These are phyloP conservation scores for Globisporangium sylvaticum DNA, from an alignment of 352 stramenopile genomes.

Conservation along the genomic window DNA sequence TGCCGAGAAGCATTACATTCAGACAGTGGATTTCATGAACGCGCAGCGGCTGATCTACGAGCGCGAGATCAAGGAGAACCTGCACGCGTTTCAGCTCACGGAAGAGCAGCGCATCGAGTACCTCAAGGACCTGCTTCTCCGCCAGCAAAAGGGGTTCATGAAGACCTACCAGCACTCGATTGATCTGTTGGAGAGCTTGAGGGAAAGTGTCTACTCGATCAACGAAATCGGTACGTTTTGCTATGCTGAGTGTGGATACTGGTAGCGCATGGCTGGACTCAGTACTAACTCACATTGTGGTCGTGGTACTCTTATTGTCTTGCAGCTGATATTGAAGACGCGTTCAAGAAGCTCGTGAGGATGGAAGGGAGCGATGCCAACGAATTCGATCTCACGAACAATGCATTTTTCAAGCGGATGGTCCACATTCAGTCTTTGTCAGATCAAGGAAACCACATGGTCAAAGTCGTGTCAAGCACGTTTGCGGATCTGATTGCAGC, in stretches of 20 bases:
- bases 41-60: constrained; percentile 61
- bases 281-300: not conserved
- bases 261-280: not conserved
- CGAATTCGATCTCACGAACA: constrained; percentile 44
- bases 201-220: constrained; percentile 42
- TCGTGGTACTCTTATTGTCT: not conserved
- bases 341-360: constrained; percentile 51
- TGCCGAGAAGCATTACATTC: constrained; percentile 65
- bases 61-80: constrained; percentile 70
- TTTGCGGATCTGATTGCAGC: constrained; percentile 55
- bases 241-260: not conserved
- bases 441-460: constrained; percentile 56
- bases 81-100: constrained; percentile 77
- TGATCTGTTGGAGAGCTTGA: constrained; percentile 46
- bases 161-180: constrained; percentile 41
- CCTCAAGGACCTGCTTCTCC: constrained; percentile 69
- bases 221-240: constrained; percentile 59
- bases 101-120: constrained; percentile 83
- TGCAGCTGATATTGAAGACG: constrained; percentile 71
- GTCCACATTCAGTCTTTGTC: constrained; percentile 65
- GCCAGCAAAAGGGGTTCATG: constrained; percentile 55
- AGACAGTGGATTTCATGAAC: constrained; percentile 66
- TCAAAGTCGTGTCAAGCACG: constrained; percentile 43
- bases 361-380: constrained; percentile 42
- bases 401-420: constrained; percentile 65